Conservation (phyloP, 768 basidiomycete genomes). For the Boletus pseudopeckii region DNA sequence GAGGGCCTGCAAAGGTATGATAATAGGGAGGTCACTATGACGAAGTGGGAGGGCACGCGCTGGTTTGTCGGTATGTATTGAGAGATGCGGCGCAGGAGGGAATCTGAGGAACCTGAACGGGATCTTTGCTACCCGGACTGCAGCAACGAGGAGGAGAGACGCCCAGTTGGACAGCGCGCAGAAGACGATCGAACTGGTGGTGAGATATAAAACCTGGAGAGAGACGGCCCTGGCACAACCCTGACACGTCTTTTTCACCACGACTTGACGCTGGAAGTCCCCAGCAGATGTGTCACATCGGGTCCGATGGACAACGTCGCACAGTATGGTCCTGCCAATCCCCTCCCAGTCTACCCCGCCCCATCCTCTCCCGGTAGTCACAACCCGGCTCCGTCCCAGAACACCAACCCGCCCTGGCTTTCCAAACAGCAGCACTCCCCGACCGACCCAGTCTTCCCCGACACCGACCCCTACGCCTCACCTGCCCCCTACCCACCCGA, state of each 20-base stretch:
- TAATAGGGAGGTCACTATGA: conserved; percentile 24
- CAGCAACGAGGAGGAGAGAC: conserved; percentile 19
- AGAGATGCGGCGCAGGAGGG: conserved; percentile 10
- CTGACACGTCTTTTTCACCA: conserved; percentile 32
- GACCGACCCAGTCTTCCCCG: conserved; percentile 33
- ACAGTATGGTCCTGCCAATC: conserved; percentile 25
- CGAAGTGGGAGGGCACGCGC: conserved; percentile 7
- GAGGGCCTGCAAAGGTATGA: conserved; percentile 17
- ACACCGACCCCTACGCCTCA: conserved; percentile 36
- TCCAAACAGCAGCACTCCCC: conserved; percentile 5
- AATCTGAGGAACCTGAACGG: conserved; percentile 9
- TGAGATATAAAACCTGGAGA: conserved; percentile 31
- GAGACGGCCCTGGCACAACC: conserved; percentile 24
- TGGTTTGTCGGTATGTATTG: conserved; percentile 16
- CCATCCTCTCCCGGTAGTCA: conserved; percentile 29
- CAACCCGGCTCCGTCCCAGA: conserved; percentile 13
- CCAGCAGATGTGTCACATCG: conserved; percentile 36
- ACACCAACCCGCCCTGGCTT: conserved; percentile 29
- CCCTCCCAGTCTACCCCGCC: conserved; percentile 32
- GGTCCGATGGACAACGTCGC: conserved; percentile 36
- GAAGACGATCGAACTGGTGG: conserved; percentile 15
- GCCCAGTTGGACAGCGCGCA: conserved; percentile 10
- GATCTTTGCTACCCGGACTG: conserved; percentile 7
- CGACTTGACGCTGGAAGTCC: conserved; percentile 21
- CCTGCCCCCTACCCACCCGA: conserved; percentile 23